These are phyloP conservation scores for Cenchrus fungigraminus DNA, from an alignment of 176 grass and related monocot genomes.

Conservation along the genomic window DNA sequence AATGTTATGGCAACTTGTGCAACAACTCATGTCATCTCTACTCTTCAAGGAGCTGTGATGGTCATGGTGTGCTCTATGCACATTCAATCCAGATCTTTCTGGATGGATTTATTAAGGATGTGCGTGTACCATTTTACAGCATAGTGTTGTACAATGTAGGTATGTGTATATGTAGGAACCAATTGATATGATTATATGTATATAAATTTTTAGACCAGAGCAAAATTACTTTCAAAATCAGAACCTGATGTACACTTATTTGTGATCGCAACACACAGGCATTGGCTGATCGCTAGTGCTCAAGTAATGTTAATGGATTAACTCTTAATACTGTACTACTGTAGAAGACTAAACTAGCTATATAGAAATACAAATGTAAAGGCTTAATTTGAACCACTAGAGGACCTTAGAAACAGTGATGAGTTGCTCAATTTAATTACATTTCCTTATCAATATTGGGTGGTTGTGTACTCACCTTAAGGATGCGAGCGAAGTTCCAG, in stretches of 20 bases:
- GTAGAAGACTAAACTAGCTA: neutral
- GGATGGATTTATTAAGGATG: neutral
- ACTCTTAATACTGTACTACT: neutral
- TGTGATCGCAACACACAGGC: neutral
- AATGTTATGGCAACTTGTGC: neutral
- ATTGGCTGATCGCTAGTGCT: neutral
- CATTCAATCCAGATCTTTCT: neutral
- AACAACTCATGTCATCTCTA: neutral
- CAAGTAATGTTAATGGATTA: neutral
- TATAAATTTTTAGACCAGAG: neutral
- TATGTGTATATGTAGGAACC: too few relatives aligned
- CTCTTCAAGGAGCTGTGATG: neutral
- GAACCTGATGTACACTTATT: neutral
- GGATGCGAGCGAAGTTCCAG: neutral
- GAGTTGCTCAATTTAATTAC: neutral
- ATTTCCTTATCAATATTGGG: neutral
- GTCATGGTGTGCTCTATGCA: neutral
- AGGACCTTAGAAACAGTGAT: neutral
- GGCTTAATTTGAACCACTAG: neutral
- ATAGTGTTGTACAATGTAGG: neutral
- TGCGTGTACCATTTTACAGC: neutral
- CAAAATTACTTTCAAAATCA: neutral
- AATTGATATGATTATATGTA: neutral
- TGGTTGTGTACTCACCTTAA: constrained; percentile 14
- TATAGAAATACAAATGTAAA: constrained; percentile 14